Evolutionary conservation across 768 basidiomycete genomes (phyloP), one percentile per base, ranked within the genome.

Genomic region (Dendrothele bispora): DNA sequence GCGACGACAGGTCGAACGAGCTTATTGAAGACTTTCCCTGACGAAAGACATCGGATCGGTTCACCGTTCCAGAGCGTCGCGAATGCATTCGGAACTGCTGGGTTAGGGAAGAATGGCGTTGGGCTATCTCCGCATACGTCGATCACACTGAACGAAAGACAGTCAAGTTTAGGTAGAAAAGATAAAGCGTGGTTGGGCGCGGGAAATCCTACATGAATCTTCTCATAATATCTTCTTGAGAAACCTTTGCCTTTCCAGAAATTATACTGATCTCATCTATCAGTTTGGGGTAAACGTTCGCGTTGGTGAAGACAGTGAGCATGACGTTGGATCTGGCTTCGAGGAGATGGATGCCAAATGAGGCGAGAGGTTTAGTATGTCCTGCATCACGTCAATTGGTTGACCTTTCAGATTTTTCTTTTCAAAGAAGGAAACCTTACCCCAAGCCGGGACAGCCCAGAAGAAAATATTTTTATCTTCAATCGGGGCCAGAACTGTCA

Each of bases 201-300:
- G 10, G 8, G 22, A 17, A n/a, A 14, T 12, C 3, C n/a, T 15
- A n/a, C n/a, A n/a, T n/a, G n/a, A n/a, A n/a, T n/a, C n/a, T n/a
- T n/a, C n/a, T n/a, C n/a, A n/a, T n/a, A n/a, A n/a, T n/a, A n/a
- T n/a, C n/a, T n/a, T n/a, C n/a, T n/a, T n/a, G n/a, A n/a, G n/a
- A n/a, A n/a, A n/a, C n/a, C n/a, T n/a, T n/a, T n/a, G n/a, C n/a
- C n/a, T n/a, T n/a, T n/a, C 2, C 12, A 8, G 46, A 15, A 17
- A 46, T 15, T 20, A 30, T 47, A 17, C 20, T 36, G 14, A 47
- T 21, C 29, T 47, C 46, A 28, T 21, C 12, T 36, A 47, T 30
- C 26, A 38, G 39, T 17, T 39, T 47, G 5, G n/a, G 8, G 24
- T 47, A 39, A 7, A 47, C n/a, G 6, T 36, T 36, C 24, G 26